Evolutionary conservation across 768 basidiomycete species (phyloP).

Genomic region (Hemileccinum rubropunctum): DNA sequence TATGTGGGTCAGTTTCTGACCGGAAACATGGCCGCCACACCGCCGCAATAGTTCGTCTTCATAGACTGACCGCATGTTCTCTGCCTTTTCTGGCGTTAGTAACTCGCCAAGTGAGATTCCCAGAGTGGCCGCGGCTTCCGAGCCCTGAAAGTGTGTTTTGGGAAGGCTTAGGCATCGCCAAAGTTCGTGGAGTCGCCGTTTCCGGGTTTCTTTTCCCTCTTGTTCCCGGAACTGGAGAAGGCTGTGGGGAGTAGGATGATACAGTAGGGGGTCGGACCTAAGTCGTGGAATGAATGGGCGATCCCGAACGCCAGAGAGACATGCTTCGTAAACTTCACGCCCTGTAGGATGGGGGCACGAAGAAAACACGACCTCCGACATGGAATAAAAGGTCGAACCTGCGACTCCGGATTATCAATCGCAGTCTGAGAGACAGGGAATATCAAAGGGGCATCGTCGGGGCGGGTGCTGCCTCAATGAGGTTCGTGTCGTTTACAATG

Average conservation of each 20-base stretch:
- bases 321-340: conserved; percentile 53
- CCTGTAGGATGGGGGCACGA: conserved; percentile 33
- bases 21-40: conserved; percentile 45
- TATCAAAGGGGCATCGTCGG: conserved; percentile 31
- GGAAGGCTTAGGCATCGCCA: conserved; percentile 65
- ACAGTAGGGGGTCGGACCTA: conserved; percentile 49
- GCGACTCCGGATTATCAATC: conserved; percentile 16
- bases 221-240: conserved; percentile 60
- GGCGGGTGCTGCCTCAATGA: conserved; percentile 18
- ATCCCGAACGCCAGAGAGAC: conserved; percentile 49
- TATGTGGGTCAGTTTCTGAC: conserved; percentile 44
- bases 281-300: conserved; percentile 58
- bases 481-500: conserved; percentile 20
- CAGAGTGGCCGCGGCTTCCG: conserved; percentile 21
- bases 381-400: conserved; percentile 21
- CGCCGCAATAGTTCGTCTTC: conserved; percentile 68
- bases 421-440: conserved; percentile 7
- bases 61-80: conserved; percentile 66
- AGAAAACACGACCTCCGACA: conserved; percentile 24
- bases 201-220: conserved; percentile 64
- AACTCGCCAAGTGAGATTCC: conserved; percentile 14
- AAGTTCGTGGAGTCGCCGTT: conserved; percentile 55
- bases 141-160: conserved; percentile 24
- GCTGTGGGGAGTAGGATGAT: conserved; percentile 42
- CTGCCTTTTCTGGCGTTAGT: conserved; percentile 54